Evolutionary conservation across 179 eudicot genomes (phyloP), one percentile per base, ranked within the genome.

Genomic region (Silene coronaria): DNA sequence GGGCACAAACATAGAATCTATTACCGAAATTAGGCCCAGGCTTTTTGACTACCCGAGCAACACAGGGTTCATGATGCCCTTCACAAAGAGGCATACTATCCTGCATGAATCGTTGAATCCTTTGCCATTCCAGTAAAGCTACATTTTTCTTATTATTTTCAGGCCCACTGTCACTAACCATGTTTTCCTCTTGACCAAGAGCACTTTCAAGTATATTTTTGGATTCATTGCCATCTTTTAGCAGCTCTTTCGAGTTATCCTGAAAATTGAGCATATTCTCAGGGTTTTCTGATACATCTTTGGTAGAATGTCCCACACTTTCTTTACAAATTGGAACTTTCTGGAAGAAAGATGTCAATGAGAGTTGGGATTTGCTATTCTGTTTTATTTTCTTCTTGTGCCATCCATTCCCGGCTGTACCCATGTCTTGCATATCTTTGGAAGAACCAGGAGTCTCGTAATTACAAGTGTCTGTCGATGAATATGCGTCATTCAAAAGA

Each of bases 1-100:
- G 99, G 59, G 97, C 96, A 80, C 99, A 95, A 72, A 87, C 95
- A 81, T 90, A 92, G 82, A 95, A 95, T 67, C 90, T 86, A 72
- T 90, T 89, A 42, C 99, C 99, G 80, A 86, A 87, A 79, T 82
- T 92, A 12, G 91, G 91, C 23, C 99, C 99, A 16, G 87, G 85
- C 81, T 95, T 95, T 84, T 89, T 95, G 76, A 95, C 99, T 24
- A 92, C 85, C 73, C 97, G 87, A 68, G 91, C 71, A 76, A 92
- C 91, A 85, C 97, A 92, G 46, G 94, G 91, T 85, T 92, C 99
- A 24, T 38, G 78, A 78, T 95, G 99, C 58, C 97, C 99, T 81
- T 90, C 87, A 83, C 97, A 95, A 53, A 88, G 85, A 67, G 98
- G 98, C 69, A 92, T 85, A 80, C 95, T 92, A 76, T 80, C 89